Conservation (phyloP, 2,329 filamentous ascomycete genomes). For the Talaromyces sp. region DNA sequence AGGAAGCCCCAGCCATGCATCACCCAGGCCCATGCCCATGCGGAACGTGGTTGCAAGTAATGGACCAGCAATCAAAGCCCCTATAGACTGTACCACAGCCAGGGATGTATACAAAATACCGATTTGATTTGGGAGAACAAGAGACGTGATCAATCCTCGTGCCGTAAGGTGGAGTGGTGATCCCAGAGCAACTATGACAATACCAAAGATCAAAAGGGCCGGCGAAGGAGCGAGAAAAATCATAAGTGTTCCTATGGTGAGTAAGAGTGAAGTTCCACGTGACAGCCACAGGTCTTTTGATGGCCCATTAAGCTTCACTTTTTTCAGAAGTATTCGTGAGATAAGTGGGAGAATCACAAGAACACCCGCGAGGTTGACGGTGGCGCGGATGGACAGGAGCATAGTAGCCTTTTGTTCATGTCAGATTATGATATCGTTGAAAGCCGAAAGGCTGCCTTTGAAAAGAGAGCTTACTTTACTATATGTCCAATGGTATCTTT, state of each 20-base stretch:
- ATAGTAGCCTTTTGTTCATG: not conserved
- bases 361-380: constrained; percentile 2
- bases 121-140: not conserved
- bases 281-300: constrained; percentile 6
- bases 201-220: not conserved
- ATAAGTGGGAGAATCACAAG: constrained; percentile 3
- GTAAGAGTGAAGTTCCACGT: not conserved
- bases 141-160: constrained; percentile 1
- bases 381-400: not conserved
- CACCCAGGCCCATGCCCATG: constrained; percentile 1
- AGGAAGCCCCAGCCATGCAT: constrained; percentile 1
- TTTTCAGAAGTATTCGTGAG: not conserved
- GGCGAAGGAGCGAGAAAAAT: not conserved
- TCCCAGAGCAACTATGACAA: not conserved
- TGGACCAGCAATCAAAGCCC: not conserved
- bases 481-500: constrained; percentile 4
- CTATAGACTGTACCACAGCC: constrained; percentile 1
- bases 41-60: constrained; percentile 3
- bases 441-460: not conserved
- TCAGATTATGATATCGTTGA: not conserved
- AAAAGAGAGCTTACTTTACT: not conserved
- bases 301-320: not conserved
- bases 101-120: constrained; percentile 1
- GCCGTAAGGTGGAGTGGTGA: not conserved
- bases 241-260: not conserved